Evolutionary conservation across 768 basidiomycete species (phyloP).

Genomic region (Naganishia vishniacii): DNA sequence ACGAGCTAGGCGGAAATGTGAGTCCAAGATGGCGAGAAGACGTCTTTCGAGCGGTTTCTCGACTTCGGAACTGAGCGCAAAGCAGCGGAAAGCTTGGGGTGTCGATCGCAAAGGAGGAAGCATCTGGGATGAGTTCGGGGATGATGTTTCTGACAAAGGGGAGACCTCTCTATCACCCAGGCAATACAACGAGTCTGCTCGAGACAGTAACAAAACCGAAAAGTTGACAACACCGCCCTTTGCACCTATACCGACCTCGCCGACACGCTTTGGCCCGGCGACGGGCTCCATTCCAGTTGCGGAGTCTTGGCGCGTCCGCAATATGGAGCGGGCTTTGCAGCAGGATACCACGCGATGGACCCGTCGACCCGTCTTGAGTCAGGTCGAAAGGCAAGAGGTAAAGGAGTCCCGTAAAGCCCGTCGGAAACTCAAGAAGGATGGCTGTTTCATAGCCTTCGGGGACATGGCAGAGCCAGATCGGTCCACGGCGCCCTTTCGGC

Average conservation of each 20-base stretch:
- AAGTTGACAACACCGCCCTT: too few species aligned
- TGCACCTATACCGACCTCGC: neutral
- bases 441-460: neutral
- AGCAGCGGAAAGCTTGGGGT: conserved; percentile 15
- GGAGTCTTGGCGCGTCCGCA: conserved; percentile 21
- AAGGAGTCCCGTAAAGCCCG: neutral
- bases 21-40: conserved; percentile 18
- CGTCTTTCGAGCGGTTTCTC: conserved; percentile 3
- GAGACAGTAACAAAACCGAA: neutral
- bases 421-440: neutral
- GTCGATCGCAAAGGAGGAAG: neutral
- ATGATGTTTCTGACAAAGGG: neutral
- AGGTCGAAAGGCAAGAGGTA: conserved; percentile 1
- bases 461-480: neutral
- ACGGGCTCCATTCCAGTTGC: neutral
- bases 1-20: conserved; percentile 3
- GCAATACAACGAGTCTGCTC: neutral
- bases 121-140: conserved; percentile 14
- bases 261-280: neutral
- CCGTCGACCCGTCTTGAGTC: neutral
- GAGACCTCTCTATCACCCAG: neutral
- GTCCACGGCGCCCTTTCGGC: neutral
- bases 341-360: conserved; percentile 3
- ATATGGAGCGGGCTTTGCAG: conserved; percentile 21
- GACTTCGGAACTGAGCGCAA: neutral